Evolutionary conservation across 345 rosid genomes (phyloP).

Genomic region (Xanthoceras sorbifolium): DNA sequence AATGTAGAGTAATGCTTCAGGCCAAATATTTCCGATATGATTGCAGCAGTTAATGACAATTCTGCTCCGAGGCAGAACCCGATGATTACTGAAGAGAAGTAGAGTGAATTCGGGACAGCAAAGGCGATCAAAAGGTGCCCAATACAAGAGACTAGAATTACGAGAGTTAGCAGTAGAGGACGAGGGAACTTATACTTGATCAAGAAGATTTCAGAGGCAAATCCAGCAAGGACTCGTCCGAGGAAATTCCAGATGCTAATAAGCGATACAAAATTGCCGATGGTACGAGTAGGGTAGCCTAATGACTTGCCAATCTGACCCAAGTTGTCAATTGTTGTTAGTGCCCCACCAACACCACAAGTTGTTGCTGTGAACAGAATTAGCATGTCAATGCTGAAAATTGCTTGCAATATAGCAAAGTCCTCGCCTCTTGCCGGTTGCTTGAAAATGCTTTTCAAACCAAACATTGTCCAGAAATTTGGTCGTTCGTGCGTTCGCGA

Average conservation of each 20-base stretch:
- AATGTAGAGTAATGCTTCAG: constrained; percentile 55
- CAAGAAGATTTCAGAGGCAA: constrained; percentile 45
- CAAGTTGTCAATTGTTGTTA: constrained; percentile 48
- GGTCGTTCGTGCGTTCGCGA: constrained; percentile 1
- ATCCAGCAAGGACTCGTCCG: constrained; percentile 53
- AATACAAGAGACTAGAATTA: constrained; percentile 41
- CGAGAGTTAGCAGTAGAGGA: constrained; percentile 41
- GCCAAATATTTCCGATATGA: constrained; percentile 57
- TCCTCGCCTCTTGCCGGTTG: constrained; percentile 62
- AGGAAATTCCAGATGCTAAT: constrained; percentile 62
- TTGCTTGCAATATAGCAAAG: constrained; percentile 54
- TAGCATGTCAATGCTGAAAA: constrained; percentile 57
- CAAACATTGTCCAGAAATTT: constrained; percentile 17
- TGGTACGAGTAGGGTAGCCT: constrained; percentile 43
- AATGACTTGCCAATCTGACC: constrained; percentile 49
- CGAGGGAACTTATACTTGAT: constrained; percentile 48
- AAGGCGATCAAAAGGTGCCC: constrained; percentile 54
- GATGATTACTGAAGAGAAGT: constrained; percentile 48
- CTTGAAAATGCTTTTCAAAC: constrained; percentile 39
- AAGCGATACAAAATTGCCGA: constrained; percentile 50
- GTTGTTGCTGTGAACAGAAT: constrained; percentile 47
- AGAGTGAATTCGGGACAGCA: constrained; percentile 48
- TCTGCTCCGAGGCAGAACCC: constrained; percentile 61
- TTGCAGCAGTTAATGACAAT: constrained; percentile 48
- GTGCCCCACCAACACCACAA: constrained; percentile 50